Percentiles rank a stretch among this genome's conserved stretches.
phyloP scores from a whole-genome alignment of 2,329 filamentous ascomycete species.

The Cryoendolithus antarcticus region DNA sequence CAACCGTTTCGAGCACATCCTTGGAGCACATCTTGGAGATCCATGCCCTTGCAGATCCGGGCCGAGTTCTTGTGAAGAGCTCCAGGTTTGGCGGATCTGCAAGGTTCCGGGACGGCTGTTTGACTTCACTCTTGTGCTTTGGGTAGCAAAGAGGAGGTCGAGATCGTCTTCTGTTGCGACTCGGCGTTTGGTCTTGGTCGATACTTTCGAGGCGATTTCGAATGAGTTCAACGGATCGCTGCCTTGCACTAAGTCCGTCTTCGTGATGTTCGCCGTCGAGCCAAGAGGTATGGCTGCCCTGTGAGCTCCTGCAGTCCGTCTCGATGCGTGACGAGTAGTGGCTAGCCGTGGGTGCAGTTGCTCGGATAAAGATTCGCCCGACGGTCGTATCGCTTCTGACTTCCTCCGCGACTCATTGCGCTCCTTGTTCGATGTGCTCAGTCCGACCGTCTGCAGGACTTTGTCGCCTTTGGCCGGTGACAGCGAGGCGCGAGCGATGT shows the following conservation, averaged over 20 bases:
- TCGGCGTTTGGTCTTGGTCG: not conserved
- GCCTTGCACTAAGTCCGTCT: no score
- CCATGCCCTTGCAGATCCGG: slow-evolving; percentile 9
- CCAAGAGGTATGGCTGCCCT: not conserved
- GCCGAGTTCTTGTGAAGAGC: not conserved
- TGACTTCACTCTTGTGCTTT: not conserved
- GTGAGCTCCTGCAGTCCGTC: not conserved
- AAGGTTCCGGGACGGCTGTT: not conserved
- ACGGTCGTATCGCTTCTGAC: no score
- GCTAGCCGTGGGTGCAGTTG: not conserved
- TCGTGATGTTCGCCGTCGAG: not conserved
- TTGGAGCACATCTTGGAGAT: slow-evolving; percentile 19
- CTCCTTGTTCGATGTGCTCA: no score
- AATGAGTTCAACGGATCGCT: not conserved
- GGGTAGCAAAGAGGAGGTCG: slow-evolving; percentile 14
- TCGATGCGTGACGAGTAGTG: not conserved
- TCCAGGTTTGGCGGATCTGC: not conserved
- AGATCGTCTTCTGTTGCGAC: slow-evolving; percentile 10
- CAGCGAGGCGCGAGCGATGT: slow-evolving; percentile 1
- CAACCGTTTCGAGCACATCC: no score
- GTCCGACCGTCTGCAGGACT: no score
- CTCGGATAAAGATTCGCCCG: no score
- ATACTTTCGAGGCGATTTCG: not conserved
- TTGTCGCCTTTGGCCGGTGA: not conserved
- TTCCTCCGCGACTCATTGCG: no score